Evolutionary conservation across 345 rosid species (phyloP).

Genomic region (Pelargonium nanum): DNA sequence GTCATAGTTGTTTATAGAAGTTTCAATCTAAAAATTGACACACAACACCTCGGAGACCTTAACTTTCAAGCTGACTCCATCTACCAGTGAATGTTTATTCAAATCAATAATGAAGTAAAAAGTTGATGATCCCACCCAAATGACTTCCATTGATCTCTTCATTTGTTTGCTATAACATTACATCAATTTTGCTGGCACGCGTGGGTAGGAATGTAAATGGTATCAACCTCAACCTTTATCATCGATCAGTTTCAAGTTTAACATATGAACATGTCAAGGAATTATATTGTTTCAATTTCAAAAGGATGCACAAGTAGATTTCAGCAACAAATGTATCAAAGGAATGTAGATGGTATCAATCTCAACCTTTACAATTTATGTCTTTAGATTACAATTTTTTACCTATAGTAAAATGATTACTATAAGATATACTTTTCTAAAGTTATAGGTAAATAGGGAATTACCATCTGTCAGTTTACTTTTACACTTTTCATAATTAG

Average conservation of each 20-base stretch:
- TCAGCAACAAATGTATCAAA: neutral
- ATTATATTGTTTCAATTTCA: neutral
- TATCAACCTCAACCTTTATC: conserved; percentile 60
- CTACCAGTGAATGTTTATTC: conserved; percentile 61
- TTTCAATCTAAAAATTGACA: conserved; percentile 39
- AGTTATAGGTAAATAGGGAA: no score
- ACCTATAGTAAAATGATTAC: no score
- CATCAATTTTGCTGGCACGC: conserved; percentile 64
- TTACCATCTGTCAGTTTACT: no score
- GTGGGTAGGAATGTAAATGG: conserved; percentile 80
- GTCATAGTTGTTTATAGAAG: conserved; percentile 46
- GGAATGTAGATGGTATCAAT: no score
- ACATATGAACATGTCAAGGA: conserved; percentile 10
- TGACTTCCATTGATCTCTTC: neutral
- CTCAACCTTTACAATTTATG: neutral
- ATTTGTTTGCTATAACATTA: no score
- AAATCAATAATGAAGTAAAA: conserved; percentile 42
- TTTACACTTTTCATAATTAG: no score
- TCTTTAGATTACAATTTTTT: no score
- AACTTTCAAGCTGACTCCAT: conserved; percentile 50
- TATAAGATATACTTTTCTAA: no score
- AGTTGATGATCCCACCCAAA: neutral
- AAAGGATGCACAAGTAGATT: neutral
- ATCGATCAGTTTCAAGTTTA: conserved; percentile 50
- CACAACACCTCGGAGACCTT: conserved; percentile 64